Evolutionary conservation across 768 basidiomycete genomes (phyloP).

Genomic region (Suillus luteus): DNA sequence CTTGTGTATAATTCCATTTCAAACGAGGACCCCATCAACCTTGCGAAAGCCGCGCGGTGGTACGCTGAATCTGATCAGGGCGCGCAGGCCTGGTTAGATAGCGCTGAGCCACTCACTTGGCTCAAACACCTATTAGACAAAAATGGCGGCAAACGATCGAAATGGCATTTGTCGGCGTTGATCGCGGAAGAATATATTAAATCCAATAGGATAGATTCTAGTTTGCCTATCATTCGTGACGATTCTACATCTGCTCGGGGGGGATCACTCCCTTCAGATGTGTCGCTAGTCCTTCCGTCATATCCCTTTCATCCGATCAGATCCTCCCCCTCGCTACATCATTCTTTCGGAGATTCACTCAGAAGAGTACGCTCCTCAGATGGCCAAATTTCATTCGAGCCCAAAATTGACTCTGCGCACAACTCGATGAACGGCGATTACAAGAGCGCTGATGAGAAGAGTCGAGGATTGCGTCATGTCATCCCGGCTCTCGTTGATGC

Average conservation of each 20-base stretch:
- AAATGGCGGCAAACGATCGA: slow-evolving; percentile 43
- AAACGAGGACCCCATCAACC: slow-evolving; percentile 40
- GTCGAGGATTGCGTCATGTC: slow-evolving; percentile 29
- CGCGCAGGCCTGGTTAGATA: slow-evolving; percentile 56
- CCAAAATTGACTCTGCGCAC: slow-evolving; percentile 47
- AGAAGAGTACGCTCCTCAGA: slow-evolving; percentile 45
- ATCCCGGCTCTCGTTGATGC: slow-evolving; percentile 32
- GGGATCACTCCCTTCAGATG: slow-evolving; percentile 11
- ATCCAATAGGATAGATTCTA: slow-evolving; percentile 33
- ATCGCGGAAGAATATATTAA: slow-evolving; percentile 67
- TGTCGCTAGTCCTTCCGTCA: slow-evolving; percentile 14
- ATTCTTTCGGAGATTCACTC: slow-evolving; percentile 42
- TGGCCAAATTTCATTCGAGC: slow-evolving; percentile 60
- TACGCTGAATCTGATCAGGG: slow-evolving; percentile 49
- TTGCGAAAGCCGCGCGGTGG: slow-evolving; percentile 60
- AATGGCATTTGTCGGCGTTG: slow-evolving; percentile 68
- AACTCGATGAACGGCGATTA: slow-evolving; percentile 50
- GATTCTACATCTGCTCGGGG: slow-evolving; percentile 22
- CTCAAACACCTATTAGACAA: slow-evolving; percentile 63
- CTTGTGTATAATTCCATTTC: slow-evolving; percentile 47
- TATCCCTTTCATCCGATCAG: slow-evolving; percentile 10
- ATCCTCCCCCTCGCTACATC: slow-evolving; percentile 38
- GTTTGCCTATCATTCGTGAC: slow-evolving; percentile 50
- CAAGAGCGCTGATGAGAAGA: slow-evolving; percentile 42
- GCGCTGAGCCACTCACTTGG: slow-evolving; percentile 74